A percentile compares a stretch with the other conserved stretches of the same genome.
phyloP scores from a whole-genome alignment of 192 early-diverging fungal species.

The Cladochytrium replicatum region DNA sequence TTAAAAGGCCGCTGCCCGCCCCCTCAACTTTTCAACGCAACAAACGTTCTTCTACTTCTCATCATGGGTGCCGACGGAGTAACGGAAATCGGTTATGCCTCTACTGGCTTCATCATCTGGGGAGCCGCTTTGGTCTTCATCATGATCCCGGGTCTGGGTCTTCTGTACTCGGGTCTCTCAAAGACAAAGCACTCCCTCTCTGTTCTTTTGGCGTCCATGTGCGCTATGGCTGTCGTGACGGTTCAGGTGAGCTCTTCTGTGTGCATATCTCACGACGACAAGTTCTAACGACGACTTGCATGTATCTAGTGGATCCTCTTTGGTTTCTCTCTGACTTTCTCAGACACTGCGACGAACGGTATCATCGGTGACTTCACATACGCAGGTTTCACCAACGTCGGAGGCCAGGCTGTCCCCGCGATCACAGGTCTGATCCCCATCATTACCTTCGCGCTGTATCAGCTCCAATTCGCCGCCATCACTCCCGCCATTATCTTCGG shows the following conservation, averaged over 20 bases:
- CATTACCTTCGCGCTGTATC: slow-evolving; percentile 69
- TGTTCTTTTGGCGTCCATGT: slow-evolving; percentile 64
- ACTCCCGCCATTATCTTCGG: slow-evolving; percentile 87
- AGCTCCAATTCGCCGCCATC: slow-evolving; percentile 88
- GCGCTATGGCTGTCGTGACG: slow-evolving; percentile 65
- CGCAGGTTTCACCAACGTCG: slow-evolving; percentile 3
- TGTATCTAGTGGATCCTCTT: slow-evolving; percentile 67
- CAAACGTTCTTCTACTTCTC: too few species aligned
- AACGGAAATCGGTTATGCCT: slow-evolving; percentile 12
- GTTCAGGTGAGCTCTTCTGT: slow-evolving; percentile 36
- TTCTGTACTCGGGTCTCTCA: slow-evolving; percentile 84
- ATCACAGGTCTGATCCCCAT: slow-evolving; percentile 49
- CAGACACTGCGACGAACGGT: slow-evolving; percentile 37
- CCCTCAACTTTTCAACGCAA: too few species aligned
- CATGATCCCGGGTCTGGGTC: slow-evolving; percentile 81
- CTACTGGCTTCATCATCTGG: background rate
- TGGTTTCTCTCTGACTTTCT: slow-evolving; percentile 75
- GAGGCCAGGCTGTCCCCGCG: background rate
- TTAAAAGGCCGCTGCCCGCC: too few species aligned
- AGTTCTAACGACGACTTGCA: background rate
- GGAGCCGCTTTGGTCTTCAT: slow-evolving; percentile 66
- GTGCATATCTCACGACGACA: background rate
- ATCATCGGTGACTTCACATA: slow-evolving; percentile 19
- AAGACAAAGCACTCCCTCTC: slow-evolving; percentile 76
- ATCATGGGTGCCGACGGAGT: too few species aligned